Evolutionary conservation across 2,329 filamentous ascomycete genomes (phyloP).

Genomic region (Leptographium lundbergii): DNA sequence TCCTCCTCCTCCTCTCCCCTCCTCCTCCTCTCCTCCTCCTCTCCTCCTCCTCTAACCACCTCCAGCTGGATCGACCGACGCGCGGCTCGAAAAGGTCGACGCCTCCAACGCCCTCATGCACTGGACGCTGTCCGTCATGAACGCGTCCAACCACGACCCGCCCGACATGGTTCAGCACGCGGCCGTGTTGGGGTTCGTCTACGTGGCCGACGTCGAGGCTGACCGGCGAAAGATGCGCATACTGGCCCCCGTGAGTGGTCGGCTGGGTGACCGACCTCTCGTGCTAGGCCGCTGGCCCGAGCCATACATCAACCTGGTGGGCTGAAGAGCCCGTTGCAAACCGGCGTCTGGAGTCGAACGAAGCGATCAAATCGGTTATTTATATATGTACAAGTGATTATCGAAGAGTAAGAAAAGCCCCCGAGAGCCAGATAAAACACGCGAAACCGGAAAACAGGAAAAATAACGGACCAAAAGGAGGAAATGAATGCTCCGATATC

Average conservation of each 20-base stretch:
- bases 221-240: slow-evolving; percentile 69
- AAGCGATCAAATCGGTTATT: not conserved
- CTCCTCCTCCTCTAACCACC: slow-evolving; percentile 5
- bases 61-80: not conserved
- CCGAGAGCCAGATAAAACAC: not conserved
- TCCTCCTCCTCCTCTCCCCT: no score
- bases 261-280: slow-evolving; percentile 66
- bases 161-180: slow-evolving; percentile 65
- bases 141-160: slow-evolving; percentile 56
- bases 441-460: not conserved
- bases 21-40: slow-evolving; percentile 4
- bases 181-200: slow-evolving; percentile 83
- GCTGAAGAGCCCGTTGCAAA: slow-evolving; percentile 19
- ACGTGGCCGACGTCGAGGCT: slow-evolving; percentile 83
- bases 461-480: not conserved
- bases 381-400: not conserved
- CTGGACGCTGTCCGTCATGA: slow-evolving; percentile 73
- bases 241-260: slow-evolving; percentile 70
- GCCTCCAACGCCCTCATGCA: slow-evolving; percentile 61
- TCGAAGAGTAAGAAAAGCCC: not conserved
- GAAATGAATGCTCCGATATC: not conserved
- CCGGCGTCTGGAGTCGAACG: not conserved
- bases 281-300: slow-evolving; percentile 83
- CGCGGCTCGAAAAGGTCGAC: slow-evolving; percentile 47
- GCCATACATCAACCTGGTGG: slow-evolving; percentile 64